Base-by-base conservation (phyloP, 441 rosid genomes). In the Erysimum cheiri region DNA sequence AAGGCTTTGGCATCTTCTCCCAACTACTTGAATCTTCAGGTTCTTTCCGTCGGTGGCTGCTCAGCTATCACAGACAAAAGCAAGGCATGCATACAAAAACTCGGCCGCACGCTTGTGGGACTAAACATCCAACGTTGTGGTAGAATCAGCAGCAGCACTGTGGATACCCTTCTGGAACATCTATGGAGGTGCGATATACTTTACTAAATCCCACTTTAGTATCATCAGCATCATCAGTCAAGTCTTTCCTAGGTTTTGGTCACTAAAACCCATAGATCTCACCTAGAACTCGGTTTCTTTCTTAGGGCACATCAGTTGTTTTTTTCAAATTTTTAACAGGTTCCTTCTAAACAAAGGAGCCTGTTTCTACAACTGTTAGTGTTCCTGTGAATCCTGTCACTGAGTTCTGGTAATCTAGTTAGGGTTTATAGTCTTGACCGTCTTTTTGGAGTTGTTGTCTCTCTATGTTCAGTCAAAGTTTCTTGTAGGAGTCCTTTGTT, bases 131-230 rank as follows among this genome's bases (percentile, higher is more conserved):
- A 88, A 64, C 84, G 85, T 72, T 95, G 99, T 85, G 85, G 83
- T 68, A 78, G 85, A 63, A 87, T 95, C 83, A 90, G 95, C 84
- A 74, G 82, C 79, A 70, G 81, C 62, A 69, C 83, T 3, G 79
- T 89, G 47, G 90, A 83, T 60, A 47, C 56, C 53, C 90, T 95
- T 44, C 78, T 86, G 12, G 95, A 88, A 74, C 81, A 74, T 72
- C 76, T 92, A 76, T 91, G 99, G 97, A 87, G 93, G 80, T 92
- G 99, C 57, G 98, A 92, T 70, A 89, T 92, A 77, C 95, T 95
- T 28, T 70, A 76, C 63, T 76, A 59, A 66, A 48, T 54, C 44
- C 78, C 37, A 28, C n/a, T 22, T 41, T 53, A 64, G 71, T 58
- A 59, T 28, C 64, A 48, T 48, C 29, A 41, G 13, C 46, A 44